Conservation (phyloP, 306 rosid species). For the Trichosanthes cucumerina region DNA sequence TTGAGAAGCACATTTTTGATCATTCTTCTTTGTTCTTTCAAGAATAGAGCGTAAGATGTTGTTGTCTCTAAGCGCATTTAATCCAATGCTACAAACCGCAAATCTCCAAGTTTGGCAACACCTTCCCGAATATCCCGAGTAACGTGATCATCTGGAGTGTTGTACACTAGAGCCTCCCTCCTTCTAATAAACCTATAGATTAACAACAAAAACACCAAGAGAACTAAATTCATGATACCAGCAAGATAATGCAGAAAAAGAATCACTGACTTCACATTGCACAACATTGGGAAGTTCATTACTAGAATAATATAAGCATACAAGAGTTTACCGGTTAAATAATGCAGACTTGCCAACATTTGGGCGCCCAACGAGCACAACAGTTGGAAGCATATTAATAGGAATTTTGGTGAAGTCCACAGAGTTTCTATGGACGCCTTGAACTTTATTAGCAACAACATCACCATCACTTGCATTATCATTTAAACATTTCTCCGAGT, state of each 20-base stretch:
- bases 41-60: conserved; percentile 79
- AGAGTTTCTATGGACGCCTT: conserved; percentile 13
- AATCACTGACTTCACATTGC: not conserved
- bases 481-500: not conserved
- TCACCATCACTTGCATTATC: not conserved
- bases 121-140: conserved; percentile 92
- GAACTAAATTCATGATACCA: not conserved
- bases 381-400: conserved; percentile 46
- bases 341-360: conserved; percentile 69
- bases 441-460: conserved; percentile 3
- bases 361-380: conserved; percentile 56
- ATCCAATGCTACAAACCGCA: conserved; percentile 81
- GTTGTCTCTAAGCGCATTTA: conserved; percentile 71
- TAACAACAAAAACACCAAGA: not conserved
- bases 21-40: conserved; percentile 69
- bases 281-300: not conserved
- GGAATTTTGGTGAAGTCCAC: conserved; percentile 49
- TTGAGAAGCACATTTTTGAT: conserved; percentile 51
- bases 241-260: not conserved
- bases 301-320: not conserved
- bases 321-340: conserved; percentile 51
- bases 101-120: conserved; percentile 73
- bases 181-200: conserved; percentile 55
- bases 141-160: conserved; percentile 89
- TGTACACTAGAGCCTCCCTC: conserved; percentile 93